Evolutionary conservation across 306 rosid genomes (phyloP).

Genomic region (Cicer yamashitae): DNA sequence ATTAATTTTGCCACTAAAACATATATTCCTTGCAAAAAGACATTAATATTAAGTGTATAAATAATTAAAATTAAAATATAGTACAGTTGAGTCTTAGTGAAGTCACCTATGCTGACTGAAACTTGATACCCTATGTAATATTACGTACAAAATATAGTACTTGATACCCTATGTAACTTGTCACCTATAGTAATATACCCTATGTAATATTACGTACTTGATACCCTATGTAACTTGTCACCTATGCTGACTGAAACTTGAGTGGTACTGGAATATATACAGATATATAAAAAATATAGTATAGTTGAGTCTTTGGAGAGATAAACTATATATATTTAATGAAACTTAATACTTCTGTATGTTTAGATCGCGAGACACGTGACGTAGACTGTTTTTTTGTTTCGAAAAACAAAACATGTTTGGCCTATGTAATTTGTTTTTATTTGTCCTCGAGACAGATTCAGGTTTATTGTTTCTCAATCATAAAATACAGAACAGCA

Average conservation of each 20-base stretch:
- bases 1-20: neutral
- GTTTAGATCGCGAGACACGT: neutral
- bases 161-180: no score
- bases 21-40: neutral
- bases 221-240: no score
- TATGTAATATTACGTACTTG: neutral
- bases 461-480: no score
- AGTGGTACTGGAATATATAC: neutral
- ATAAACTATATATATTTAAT: no score
- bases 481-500: no score
- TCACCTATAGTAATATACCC: no score
- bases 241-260: neutral
- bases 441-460: neutral
- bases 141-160: no score
- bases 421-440: neutral
- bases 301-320: no score
- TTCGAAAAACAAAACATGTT: neutral
- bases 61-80: neutral
- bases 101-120: no score
- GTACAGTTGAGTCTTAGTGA: neutral
- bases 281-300: no score
- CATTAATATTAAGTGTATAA: neutral
- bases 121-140: neutral
- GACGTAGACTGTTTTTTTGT: neutral
- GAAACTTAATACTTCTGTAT: neutral